Base-by-base conservation (phyloP, 495 filamentous ascomycete genomes). In the Penicillium robsamsonii region DNA sequence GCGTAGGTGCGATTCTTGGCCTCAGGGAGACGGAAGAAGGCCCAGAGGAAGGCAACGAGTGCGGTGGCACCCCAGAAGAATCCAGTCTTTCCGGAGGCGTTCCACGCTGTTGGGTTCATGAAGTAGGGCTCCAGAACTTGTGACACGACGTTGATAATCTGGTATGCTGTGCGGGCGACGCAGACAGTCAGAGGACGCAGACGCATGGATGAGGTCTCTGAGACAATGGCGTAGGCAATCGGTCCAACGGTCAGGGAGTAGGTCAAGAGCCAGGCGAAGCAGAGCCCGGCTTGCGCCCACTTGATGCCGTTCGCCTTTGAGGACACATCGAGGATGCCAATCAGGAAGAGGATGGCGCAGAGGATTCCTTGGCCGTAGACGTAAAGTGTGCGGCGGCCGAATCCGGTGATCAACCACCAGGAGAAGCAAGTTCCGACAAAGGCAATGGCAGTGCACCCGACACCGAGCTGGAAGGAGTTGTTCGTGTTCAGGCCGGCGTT, bases 181-280 rank as follows among this genome's bases (percentile, higher is more conserved):
- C 78, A 82, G 17, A 86, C 81, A 4, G 87, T 88, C 72, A 89
- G 82, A 49, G 83, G 80, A 29, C 87, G 83, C 15, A 91, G 76
- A 4, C 87, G 76, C 20, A 85, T 75, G 0, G 87, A 85, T 2
- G 86, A 85, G 5, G 84, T 75, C 60, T 91, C 88, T n/a, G 84
- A 79, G 20, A 90, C 85, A 40, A 91, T 78, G 6, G 84, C 84
- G 65, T 88, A 91, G 52, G 84, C 83, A 17, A 91, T 83, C 1
- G 87, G 88, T 0, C 88, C 88, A 8, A 91, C 80, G 0, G 86
- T 85, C 42, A 83, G 67, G 30, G 87, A 84, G 65, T 90, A 92
- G 13, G 79, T 76, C 58, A 89, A 71, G 1, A 86, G 81, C 81
- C 83, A 92, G 56, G 83, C 60, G 37, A 90, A 64, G 70, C 89